These are phyloP conservation scores for Triticum turgidum DNA, from an alignment of 176 grass and related monocot genomes.

Conservation along the genomic window DNA sequence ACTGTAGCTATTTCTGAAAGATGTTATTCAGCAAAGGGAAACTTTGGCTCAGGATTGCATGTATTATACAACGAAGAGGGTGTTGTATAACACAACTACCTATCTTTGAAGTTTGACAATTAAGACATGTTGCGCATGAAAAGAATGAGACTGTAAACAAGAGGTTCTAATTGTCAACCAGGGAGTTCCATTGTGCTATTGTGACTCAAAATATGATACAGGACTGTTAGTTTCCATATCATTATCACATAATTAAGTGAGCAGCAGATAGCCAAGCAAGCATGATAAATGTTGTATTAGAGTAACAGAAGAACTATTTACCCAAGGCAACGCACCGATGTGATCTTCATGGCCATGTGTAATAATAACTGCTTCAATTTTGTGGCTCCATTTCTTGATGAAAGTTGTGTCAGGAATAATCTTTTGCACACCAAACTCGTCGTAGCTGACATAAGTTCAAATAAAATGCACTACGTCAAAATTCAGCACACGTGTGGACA, in stretches of 20 bases:
- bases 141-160: slow-evolving; percentile 22
- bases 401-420: slow-evolving; percentile 99
- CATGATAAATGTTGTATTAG: neutral
- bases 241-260: neutral
- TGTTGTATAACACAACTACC: neutral
- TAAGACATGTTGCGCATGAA: neutral
- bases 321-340: slow-evolving; percentile 99
- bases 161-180: neutral
- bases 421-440: slow-evolving; percentile 98
- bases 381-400: slow-evolving; percentile 97
- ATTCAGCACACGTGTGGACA: neutral
- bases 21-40: slow-evolving; percentile 11
- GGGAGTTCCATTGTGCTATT: neutral
- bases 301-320: slow-evolving; percentile 71
- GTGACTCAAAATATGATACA: neutral
- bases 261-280: neutral
- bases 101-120: neutral
- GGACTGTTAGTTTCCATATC: slow-evolving; percentile 1
- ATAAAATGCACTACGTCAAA: slow-evolving; percentile 13
- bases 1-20: neutral
- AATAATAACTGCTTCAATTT: slow-evolving; percentile 99
- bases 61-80: neutral
- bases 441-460: slow-evolving; percentile 52
- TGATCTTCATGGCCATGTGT: slow-evolving; percentile 99
- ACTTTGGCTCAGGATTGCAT: neutral